Base-by-base conservation (phyloP, 768 basidiomycete species). In the Suillus discolor region DNA sequence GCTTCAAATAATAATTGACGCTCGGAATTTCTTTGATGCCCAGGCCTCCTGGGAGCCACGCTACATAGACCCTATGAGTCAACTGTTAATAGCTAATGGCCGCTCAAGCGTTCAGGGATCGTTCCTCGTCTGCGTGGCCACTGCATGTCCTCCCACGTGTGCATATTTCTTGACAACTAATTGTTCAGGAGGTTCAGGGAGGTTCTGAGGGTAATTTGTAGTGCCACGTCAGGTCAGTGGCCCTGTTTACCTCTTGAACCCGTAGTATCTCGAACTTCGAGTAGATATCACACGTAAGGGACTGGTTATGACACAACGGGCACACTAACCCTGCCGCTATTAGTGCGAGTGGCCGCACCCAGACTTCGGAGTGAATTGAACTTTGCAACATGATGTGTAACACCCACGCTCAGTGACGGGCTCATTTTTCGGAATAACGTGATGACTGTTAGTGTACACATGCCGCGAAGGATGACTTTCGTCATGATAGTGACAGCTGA, bases 71-170 rank as follows among this genome's bases (percentile, higher is more conserved):
- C 59, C 59, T 42, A 25, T 23, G 23, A 39, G 38, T 25, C 38
- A 39, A 39, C 39, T 18, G 25, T 20, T 12, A 31, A 25, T 60
- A 41, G 23, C 11, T 47, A 47, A 41, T 60, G 39, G 8, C 20
- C 57, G 57, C 39, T 60, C 57, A 42, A 38, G 41, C 15, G 41
- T 0, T 42, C 41, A 60, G 39, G 28, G 57, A 31, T 60, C 59
- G 12, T 31, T 28, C 25, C 41, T 39, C 39, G 34, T 60, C 57
- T 34, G 62, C 57, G 25, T 63, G 57, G 62, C 62, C n/a, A 62
- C 16, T 8, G 38, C 38, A 18, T 41, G 36, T 23, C 28, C 15
- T 57, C 62, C 28, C 62, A 57, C 62, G 62, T 63, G 62, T 57
- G 20, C 62, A 15, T 39, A 59, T 11, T 23, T 39, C 8, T 39